These are phyloP conservation scores for Gentiana dahurica DNA, from an alignment of 257 asterid species.

Conservation along the genomic window DNA sequence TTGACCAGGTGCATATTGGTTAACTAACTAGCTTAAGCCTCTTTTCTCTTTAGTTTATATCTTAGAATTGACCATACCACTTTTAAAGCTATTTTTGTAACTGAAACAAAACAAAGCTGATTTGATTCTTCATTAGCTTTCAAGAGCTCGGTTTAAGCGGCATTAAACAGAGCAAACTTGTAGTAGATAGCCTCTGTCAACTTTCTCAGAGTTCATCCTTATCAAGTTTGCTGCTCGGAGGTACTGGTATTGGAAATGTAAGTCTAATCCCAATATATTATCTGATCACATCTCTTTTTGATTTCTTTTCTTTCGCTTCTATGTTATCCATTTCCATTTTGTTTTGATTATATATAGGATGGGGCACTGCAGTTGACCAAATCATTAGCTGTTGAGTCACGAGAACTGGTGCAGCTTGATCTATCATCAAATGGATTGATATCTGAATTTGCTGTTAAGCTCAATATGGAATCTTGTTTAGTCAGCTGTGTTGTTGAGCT, in stretches of 20 bases:
- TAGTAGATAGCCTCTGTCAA: conserved; percentile 67
- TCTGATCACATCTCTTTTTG: conserved; percentile 7
- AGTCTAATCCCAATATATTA: conserved; percentile 13
- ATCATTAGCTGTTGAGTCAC: conserved; percentile 61
- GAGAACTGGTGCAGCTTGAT: conserved; percentile 68
- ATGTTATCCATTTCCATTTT: conserved; percentile 1
- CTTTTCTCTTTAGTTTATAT: not conserved
- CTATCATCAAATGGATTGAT: conserved; percentile 61
- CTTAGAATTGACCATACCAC: too few relatives aligned
- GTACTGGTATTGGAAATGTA: conserved; percentile 69
- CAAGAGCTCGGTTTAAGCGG: conserved; percentile 76
- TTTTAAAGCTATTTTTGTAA: not conserved
- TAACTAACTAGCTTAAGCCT: not conserved
- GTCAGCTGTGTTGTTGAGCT: conserved; percentile 53
- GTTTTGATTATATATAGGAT: conserved; percentile 47
- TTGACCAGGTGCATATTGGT: conserved; percentile 34
- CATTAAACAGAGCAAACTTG: conserved; percentile 70
- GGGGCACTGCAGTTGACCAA: conserved; percentile 53
- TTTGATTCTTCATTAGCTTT: conserved; percentile 32
- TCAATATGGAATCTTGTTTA: conserved; percentile 42
- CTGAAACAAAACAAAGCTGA: not conserved
- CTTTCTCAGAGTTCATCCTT: conserved; percentile 52
- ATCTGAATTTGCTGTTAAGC: conserved; percentile 34
- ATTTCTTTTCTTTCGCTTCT: conserved; percentile 5
- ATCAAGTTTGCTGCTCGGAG: conserved; percentile 74